A percentile compares a stretch with the other conserved stretches of the same genome.
phyloP scores from a whole-genome alignment of 305 asterid genomes.

The Nicotiana rustica region DNA sequence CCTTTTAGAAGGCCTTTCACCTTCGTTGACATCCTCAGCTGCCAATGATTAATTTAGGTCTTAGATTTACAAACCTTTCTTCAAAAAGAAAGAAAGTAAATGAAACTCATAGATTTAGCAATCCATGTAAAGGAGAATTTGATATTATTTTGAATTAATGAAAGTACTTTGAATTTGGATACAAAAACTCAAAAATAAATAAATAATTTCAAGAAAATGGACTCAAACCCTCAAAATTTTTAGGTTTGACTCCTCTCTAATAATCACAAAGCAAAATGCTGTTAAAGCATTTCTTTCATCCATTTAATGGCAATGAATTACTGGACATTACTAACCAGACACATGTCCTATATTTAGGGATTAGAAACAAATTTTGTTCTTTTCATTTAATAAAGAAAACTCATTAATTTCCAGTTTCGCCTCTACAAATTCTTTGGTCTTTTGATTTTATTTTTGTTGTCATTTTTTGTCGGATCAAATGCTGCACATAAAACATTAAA shows the following conservation, averaged over 20 bases:
- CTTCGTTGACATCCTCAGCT: conserved; percentile 55
- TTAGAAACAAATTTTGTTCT: conserved; percentile 17
- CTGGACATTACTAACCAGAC: conserved; percentile 34
- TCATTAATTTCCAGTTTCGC: conserved; percentile 27
- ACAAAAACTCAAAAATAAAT: conserved; percentile 21
- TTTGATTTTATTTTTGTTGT: background rate
- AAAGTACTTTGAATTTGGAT: background rate
- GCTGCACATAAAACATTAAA: background rate
- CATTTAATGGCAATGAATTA: conserved; percentile 47
- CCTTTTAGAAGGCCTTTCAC: conserved; percentile 89
- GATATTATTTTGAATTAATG: background rate
- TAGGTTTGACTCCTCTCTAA: conserved; percentile 33
- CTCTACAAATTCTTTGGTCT: conserved; percentile 1
- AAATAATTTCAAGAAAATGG: conserved; percentile 20
- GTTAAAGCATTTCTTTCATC: conserved; percentile 48
- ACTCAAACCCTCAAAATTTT: conserved; percentile 38
- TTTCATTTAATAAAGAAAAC: conserved; percentile 15
- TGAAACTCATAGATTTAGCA: conserved; percentile 37
- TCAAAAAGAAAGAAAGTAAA: conserved; percentile 28
- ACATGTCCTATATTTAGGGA: conserved; percentile 37
- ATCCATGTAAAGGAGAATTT: conserved; percentile 39
- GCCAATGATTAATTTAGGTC: background rate
- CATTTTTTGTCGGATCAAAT: too few species aligned
- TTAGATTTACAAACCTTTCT: conserved; percentile 38
- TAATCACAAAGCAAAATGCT: conserved; percentile 36